These are phyloP conservation scores for Plasmodium gallinaceum DNA, from an alignment of 169 alveolate genomes.

Conservation along the genomic window DNA sequence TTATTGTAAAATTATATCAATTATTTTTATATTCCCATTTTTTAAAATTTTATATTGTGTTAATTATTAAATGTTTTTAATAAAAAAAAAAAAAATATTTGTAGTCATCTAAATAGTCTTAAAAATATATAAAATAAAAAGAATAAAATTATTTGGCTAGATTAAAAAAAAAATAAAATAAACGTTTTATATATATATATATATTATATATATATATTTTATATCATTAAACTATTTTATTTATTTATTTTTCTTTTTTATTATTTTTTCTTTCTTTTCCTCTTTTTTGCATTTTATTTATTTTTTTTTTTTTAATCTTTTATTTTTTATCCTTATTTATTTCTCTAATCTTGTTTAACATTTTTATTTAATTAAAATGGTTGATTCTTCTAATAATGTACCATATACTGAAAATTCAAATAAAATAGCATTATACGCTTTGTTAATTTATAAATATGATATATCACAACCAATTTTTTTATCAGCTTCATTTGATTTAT, in stretches of 20 bases:
- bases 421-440: slow-evolving; percentile 51
- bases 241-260: not conserved
- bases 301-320: not conserved
- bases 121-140: too few species aligned
- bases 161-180: not conserved
- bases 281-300: not conserved
- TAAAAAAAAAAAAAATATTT: not conserved
- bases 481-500: slow-evolving; percentile 48
- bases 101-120: not conserved
- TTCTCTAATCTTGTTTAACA: not conserved
- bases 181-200: not conserved
- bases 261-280: not conserved
- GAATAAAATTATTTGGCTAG: too few species aligned
- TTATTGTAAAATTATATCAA: too few species aligned
- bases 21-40: too few species aligned
- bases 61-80: not conserved
- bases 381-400: slow-evolving; percentile 21
- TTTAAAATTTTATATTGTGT: too few species aligned
- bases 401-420: slow-evolving; percentile 48
- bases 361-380: slow-evolving; percentile 16
- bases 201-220: not conserved
- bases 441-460: slow-evolving; percentile 60
- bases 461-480: slow-evolving; percentile 48
- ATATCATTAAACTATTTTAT: not conserved
- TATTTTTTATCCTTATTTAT: not conserved